These are phyloP conservation scores for Lathyrus oleraceus DNA, from an alignment of 306 rosid genomes.

Conservation along the genomic window DNA sequence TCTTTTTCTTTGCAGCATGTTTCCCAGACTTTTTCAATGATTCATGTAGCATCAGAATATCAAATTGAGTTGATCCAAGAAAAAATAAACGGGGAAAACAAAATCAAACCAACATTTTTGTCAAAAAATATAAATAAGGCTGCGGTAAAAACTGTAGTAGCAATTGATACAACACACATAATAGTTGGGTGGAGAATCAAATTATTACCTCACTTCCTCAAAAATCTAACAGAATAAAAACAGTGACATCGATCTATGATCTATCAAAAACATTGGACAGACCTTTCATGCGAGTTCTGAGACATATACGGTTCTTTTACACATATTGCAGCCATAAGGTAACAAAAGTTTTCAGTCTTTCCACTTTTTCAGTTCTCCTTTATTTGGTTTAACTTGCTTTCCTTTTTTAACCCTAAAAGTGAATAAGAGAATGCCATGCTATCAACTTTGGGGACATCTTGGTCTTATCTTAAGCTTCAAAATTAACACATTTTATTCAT, in stretches of 20 bases:
- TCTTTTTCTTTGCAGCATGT: constrained; percentile 36
- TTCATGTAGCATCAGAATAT: constrained; percentile 24
- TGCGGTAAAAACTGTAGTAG: constrained; percentile 28
- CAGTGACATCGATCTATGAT: constrained; percentile 31
- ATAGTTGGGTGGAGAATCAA: constrained; percentile 37
- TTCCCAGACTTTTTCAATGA: constrained; percentile 25
- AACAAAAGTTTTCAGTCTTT: constrained; percentile 26
- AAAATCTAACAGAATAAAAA: constrained; percentile 29
- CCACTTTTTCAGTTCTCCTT: constrained; percentile 42
- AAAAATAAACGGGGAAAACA: not conserved
- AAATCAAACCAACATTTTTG: constrained; percentile 3
- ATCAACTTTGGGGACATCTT: constrained; percentile 32
- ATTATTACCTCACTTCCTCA: constrained; percentile 28
- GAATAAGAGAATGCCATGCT: constrained; percentile 16
- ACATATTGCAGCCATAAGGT: constrained; percentile 1
- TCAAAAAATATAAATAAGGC: constrained; percentile 31
- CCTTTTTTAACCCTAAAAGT: not conserved
- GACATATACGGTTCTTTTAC: constrained; percentile 19
- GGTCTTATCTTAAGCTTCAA: too few relatives aligned
- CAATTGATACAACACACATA: constrained; percentile 25
- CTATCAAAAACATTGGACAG: constrained; percentile 34
- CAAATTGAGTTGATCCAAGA: not conserved
- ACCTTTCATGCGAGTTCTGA: constrained; percentile 43
- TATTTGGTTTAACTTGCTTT: constrained; percentile 9
- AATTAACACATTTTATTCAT: too few relatives aligned